These are phyloP conservation scores for Phytophthora fragariaefolia DNA, from an alignment of 352 stramenopile genomes.

Conservation along the genomic window DNA sequence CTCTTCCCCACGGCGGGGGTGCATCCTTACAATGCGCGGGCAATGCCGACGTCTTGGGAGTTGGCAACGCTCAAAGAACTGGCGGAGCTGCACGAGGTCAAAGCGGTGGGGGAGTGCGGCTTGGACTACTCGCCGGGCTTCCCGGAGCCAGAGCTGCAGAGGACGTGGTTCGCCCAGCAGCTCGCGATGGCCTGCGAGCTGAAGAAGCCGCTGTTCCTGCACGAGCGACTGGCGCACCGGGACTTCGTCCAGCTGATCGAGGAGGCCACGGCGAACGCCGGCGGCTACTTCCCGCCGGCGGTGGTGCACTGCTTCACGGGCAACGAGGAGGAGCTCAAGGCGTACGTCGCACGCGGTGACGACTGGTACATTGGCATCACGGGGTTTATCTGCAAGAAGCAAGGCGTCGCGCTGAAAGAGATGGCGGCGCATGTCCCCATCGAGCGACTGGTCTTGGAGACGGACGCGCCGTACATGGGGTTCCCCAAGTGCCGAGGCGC, in stretches of 20 bases:
- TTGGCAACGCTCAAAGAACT: conserved; percentile 43
- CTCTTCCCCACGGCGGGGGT: conserved; percentile 80
- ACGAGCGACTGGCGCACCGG: conserved; percentile 77
- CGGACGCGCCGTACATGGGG: conserved; percentile 93
- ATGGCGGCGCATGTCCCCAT: conserved; percentile 72
- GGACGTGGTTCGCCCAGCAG: conserved; percentile 73
- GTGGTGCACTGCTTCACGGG: conserved; percentile 94
- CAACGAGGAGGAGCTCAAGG: conserved; percentile 63
- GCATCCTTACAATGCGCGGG: conserved; percentile 78
- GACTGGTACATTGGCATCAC: conserved; percentile 93
- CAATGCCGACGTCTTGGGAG: conserved; percentile 43
- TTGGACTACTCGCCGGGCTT: conserved; percentile 82
- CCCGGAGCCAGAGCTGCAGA: conserved; percentile 48
- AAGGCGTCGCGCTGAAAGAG: conserved; percentile 56
- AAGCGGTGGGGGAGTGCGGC: conserved; percentile 78
- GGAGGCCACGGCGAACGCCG: conserved; percentile 42
- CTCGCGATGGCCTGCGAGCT: conserved; percentile 68
- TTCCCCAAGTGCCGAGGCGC: conserved; percentile 67
- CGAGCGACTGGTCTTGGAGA: conserved; percentile 90
- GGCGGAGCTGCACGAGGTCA: conserved; percentile 41
- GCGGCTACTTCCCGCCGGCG: conserved; percentile 56
- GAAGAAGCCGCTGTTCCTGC: conserved; percentile 83
- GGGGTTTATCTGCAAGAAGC: conserved; percentile 90
- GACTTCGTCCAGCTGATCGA: conserved; percentile 82
- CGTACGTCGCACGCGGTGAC: conserved; percentile 65